A percentile compares a stretch with the other conserved stretches of the same genome.
Evolutionary conservation across 805 yeast genomes (phyloP).

Genomic region (Kluyveromyces wickerhamii): DNA sequence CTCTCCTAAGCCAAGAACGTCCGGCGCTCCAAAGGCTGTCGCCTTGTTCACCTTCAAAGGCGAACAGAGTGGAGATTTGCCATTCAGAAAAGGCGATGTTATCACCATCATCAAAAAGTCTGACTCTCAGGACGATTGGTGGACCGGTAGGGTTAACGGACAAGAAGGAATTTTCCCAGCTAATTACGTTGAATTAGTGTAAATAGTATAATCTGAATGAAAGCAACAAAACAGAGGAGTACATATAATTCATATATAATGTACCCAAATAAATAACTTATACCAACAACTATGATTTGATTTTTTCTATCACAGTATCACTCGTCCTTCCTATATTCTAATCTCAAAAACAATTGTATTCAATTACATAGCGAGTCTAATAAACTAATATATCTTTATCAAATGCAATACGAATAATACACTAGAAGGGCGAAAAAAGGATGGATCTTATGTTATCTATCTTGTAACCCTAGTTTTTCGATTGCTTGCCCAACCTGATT

Average conservation of each 20-base stretch:
- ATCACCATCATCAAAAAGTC: constrained; percentile 80
- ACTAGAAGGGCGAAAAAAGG: no score
- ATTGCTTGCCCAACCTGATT: constrained; percentile 24
- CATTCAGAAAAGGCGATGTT: constrained; percentile 91
- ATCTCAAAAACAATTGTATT: no score
- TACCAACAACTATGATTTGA: no score
- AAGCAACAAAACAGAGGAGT: no score
- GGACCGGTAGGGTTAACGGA: constrained; percentile 90
- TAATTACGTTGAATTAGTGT: constrained; percentile 76
- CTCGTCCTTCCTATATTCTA: no score
- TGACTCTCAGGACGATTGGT: constrained; percentile 92
- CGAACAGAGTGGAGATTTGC: constrained; percentile 86
- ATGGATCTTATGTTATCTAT: background rate
- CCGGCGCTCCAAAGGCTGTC: constrained; percentile 64
- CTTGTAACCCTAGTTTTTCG: constrained; percentile 19
- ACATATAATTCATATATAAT: no score
- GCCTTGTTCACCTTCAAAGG: constrained; percentile 87
- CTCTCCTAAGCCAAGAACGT: constrained; percentile 16
- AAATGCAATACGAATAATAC: no score
- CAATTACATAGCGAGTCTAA: no score
- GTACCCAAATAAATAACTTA: no score
- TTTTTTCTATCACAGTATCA: no score
- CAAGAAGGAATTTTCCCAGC: constrained; percentile 94
- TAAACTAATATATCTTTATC: no score
- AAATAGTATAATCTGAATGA: constrained; percentile 5